A percentile compares a stretch with the other conserved stretches of the same genome.
These are phyloP conservation scores for Backusella liffmaniae DNA, from an alignment of 192 early-diverging fungal genomes.

Conservation along the genomic window DNA sequence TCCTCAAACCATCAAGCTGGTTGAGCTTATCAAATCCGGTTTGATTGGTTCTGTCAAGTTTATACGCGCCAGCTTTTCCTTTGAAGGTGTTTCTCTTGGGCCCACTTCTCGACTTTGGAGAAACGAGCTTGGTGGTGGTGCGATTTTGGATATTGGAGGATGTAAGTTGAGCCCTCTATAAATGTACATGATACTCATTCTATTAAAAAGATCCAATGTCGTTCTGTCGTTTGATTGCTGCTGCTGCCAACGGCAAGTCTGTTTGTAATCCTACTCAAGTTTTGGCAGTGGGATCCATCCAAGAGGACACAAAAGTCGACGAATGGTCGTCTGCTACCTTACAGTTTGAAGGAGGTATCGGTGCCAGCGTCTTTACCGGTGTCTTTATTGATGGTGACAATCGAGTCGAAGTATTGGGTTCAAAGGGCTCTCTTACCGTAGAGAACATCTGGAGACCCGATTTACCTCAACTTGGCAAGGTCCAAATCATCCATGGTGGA, in stretches of 20 bases:
- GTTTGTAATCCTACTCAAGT: constrained; percentile 20
- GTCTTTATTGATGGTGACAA: constrained; percentile 30
- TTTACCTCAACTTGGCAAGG: constrained; percentile 19
- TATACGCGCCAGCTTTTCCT: constrained; percentile 31
- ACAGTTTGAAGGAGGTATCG: constrained; percentile 17
- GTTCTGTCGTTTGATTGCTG: constrained; percentile 32
- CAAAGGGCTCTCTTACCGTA: constrained; percentile 23
- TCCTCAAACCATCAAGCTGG: constrained; percentile 28
- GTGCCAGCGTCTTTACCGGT: constrained; percentile 30
- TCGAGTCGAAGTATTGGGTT: constrained; percentile 26
- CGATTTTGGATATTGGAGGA: constrained; percentile 38
- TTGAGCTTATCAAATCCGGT: constrained; percentile 16
- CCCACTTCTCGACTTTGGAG: constrained; percentile 27
- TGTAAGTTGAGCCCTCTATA: constrained; percentile 23
- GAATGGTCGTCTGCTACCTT: constrained; percentile 34
- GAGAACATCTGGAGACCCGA: constrained; percentile 36
- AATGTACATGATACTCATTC: neutral
- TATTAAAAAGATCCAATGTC: constrained; percentile 34
- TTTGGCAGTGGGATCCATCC: constrained; percentile 23
- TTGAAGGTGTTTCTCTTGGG: constrained; percentile 25
- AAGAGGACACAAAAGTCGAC: constrained; percentile 31
- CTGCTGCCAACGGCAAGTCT: neutral
- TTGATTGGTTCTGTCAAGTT: constrained; percentile 31
- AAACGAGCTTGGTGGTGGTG: constrained; percentile 36
- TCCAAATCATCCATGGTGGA: constrained; percentile 15